Conservation (phyloP, 768 basidiomycete species). For the Podaxis mareebaensis region DNA sequence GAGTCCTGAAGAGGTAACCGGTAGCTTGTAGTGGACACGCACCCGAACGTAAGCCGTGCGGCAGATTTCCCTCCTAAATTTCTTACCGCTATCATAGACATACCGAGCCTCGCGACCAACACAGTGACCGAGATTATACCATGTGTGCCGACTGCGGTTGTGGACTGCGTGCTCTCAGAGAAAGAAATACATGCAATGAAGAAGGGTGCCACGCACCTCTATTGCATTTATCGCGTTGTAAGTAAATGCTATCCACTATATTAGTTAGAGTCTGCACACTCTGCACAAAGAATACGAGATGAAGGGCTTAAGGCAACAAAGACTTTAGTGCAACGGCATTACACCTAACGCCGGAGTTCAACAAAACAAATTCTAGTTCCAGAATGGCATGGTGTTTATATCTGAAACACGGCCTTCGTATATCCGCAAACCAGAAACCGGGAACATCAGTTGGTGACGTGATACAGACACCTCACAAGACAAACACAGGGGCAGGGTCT, state of each 20-base stretch:
- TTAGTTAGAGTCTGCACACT: not conserved
- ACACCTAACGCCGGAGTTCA: not conserved
- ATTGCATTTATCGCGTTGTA: not conserved
- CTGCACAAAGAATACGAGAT: not conserved
- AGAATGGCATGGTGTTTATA: too few relatives aligned
- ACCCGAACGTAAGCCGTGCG: too few relatives aligned
- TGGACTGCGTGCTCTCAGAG: constrained; percentile 20
- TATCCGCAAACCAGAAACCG: too few relatives aligned
- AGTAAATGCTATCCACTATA: not conserved
- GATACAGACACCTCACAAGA: too few relatives aligned
- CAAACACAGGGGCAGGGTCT: too few relatives aligned
- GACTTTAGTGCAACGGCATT: not conserved
- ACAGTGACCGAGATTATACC: constrained; percentile 11
- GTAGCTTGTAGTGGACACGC: too few relatives aligned
- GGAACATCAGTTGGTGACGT: too few relatives aligned
- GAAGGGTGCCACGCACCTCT: too few relatives aligned
- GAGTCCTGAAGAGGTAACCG: too few relatives aligned
- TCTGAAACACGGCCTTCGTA: too few relatives aligned
- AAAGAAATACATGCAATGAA: not conserved
- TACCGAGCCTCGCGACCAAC: constrained; percentile 10
- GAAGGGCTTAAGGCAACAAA: not conserved
- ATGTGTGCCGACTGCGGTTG: constrained; percentile 15
- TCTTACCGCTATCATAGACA: constrained; percentile 17
- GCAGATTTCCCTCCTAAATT: constrained; percentile 17
- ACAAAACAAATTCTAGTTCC: too few relatives aligned